Evolutionary conservation across 305 asterid genomes (phyloP), one percentile per base, ranked within the genome.

Genomic region (Andrographis paniculata): DNA sequence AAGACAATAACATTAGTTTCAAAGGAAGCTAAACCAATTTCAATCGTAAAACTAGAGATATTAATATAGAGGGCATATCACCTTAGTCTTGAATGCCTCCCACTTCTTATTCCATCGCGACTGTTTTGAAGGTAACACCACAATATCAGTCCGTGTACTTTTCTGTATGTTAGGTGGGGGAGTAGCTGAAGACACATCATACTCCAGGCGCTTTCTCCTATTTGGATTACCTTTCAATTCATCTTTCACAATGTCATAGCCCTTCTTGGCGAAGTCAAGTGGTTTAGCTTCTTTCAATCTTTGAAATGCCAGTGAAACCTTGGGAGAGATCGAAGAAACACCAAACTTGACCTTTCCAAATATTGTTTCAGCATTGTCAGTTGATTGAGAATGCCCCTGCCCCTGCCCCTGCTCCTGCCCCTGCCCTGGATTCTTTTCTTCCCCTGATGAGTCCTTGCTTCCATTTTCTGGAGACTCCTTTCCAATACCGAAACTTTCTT

Each of bases 241-340:
- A 50, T 91, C 95, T 70, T 64, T 68, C 55, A 86, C 84, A 59
- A 86, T 68, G 35, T 52, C 69, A 50, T 70, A 77, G 42, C 96
- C 94, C 62, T 80, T 91, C 79, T 91, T 91, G 55, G 73, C 81
- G 16, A 86, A 39, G 60, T 86, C 99, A 45, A 82, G 42, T 16
- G 94, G 95, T 56, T 75, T 86, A 59, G 93, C 83, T 51, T 79
- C 94, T 65, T 80, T 91, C 42, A 91, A 53, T 67, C 74, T 86
- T 52, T 65, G 71, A 64, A 76, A 79, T 69, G 84, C 88, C 45
- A 55, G 65, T 16, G 86, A 84, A 43, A 83, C 75, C 71, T 51
- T 77, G 0, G 80, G 72, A 60, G 92, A 71, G 44, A 79, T 8
- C 45, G 73, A 77, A 61, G 81, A 67, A 53, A 70, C 69, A 14